Evolutionary conservation across 345 rosid genomes (phyloP).

Genomic region (Lepidium aucheri): DNA sequence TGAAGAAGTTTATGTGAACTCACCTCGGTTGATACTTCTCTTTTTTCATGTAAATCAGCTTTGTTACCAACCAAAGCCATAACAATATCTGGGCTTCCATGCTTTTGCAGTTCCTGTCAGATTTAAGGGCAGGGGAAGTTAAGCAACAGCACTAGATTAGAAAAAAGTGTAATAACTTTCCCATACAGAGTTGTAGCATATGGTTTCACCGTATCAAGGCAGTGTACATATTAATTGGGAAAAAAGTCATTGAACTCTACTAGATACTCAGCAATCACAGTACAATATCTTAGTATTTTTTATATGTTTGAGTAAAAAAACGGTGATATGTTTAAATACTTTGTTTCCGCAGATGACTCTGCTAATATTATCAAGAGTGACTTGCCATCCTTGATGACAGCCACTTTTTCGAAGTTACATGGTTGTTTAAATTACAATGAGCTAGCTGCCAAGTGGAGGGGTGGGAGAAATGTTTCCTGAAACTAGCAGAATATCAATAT

Average conservation of each 20-base stretch:
- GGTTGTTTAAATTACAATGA: background rate
- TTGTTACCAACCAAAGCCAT: conserved; percentile 98
- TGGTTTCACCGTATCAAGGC: background rate
- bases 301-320: background rate
- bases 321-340: background rate
- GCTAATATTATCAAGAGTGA: background rate
- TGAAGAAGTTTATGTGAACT: conserved; percentile 13
- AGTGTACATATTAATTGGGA: background rate
- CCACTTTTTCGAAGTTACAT: background rate
- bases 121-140: background rate
- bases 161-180: background rate
- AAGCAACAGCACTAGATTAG: background rate
- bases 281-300: background rate
- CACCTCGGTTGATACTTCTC: conserved; percentile 76
- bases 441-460: background rate
- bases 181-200: background rate
- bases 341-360: background rate
- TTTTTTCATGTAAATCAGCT: conserved; percentile 81
- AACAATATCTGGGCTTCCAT: conserved; percentile 91
- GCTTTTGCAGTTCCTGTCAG: conserved; percentile 88
- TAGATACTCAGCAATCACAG: background rate
- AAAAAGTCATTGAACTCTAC: background rate
- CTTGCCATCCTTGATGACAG: background rate
- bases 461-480: background rate
- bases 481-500: background rate